A percentile compares a stretch with the other conserved stretches of the same genome.
These are phyloP conservation scores for Asterionellopsis glacialis DNA, from an alignment of 108 stramenopile genomes.

Conservation along the genomic window DNA sequence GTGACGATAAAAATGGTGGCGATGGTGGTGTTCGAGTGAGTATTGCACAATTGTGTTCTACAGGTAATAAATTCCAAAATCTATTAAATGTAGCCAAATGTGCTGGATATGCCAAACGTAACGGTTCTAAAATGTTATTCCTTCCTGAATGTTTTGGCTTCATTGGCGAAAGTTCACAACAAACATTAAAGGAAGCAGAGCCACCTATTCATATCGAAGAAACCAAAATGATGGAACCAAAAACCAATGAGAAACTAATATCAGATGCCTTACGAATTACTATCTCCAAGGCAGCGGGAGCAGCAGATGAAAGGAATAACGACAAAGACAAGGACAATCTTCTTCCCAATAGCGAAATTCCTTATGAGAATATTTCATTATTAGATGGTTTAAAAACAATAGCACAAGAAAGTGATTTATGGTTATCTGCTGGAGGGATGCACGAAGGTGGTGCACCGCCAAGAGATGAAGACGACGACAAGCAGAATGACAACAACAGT, in stretches of 20 bases:
- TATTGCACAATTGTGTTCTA: constrained; percentile 75
- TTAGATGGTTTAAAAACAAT: constrained; percentile 67
- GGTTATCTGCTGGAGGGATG: constrained; percentile 82
- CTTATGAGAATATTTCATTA: constrained; percentile 25
- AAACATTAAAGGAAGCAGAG: constrained; percentile 72
- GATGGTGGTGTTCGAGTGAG: too few species aligned
- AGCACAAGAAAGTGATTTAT: constrained; percentile 48
- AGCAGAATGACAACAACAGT: too few species aligned
- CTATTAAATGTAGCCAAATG: constrained; percentile 62
- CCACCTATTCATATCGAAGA: neutral
- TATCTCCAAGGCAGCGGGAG: too few species aligned
- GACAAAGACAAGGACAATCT: too few species aligned
- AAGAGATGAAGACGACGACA: constrained; percentile 8
- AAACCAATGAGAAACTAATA: too few species aligned
- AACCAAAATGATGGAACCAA: too few species aligned
- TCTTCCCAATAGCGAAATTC: too few species aligned
- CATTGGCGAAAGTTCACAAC: constrained; percentile 56
- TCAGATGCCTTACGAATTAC: too few species aligned
- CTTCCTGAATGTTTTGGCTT: constrained; percentile 85
- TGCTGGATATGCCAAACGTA: constrained; percentile 50
- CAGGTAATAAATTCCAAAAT: constrained; percentile 62
- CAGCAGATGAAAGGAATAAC: too few species aligned
- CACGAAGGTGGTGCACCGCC: constrained; percentile 51
- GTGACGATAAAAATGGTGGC: too few species aligned
- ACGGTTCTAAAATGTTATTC: constrained; percentile 70